Percentiles rank a stretch among this genome's conserved stretches.
Conservation (phyloP, 805 yeast genomes). For the Barnettozyma populi region DNA sequence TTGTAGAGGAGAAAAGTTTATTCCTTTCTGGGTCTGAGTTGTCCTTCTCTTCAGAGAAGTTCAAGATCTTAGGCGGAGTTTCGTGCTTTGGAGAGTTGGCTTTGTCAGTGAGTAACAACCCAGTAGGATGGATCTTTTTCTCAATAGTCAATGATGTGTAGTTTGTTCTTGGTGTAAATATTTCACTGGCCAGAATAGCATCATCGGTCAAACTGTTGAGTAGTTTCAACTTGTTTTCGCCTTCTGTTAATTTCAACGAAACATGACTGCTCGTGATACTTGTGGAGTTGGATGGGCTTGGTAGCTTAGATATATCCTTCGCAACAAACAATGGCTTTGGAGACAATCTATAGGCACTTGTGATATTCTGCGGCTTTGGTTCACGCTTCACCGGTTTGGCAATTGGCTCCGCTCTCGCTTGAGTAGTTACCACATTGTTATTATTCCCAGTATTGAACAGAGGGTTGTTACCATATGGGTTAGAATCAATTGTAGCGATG, state of each 20-base stretch:
- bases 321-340: slow-evolving; percentile 54
- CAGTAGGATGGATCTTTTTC: slow-evolving; percentile 19
- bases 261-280: slow-evolving; percentile 4
- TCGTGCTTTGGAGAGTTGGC: neutral
- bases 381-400: slow-evolving; percentile 42
- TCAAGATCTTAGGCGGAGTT: slow-evolving; percentile 11
- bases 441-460: slow-evolving; percentile 44
- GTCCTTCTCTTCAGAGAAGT: slow-evolving; percentile 8
- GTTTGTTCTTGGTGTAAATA: slow-evolving; percentile 58
- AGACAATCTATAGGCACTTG: slow-evolving; percentile 55
- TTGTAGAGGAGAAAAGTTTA: neutral
- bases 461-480: slow-evolving; percentile 80
- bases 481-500: slow-evolving; percentile 34
- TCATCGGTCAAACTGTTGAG: slow-evolving; percentile 51
- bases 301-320: neutral
- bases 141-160: slow-evolving; percentile 52
- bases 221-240: slow-evolving; percentile 22
- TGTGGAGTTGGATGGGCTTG: slow-evolving; percentile 1
- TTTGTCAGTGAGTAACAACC: neutral
- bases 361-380: slow-evolving; percentile 56
- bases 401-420: slow-evolving; percentile 35
- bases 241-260: slow-evolving; percentile 4
- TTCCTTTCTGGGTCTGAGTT: neutral
- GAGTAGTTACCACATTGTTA: slow-evolving; percentile 31
- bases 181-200: slow-evolving; percentile 64